Evolutionary conservation across 2,329 filamentous ascomycete species (phyloP).

Genomic region (Cercospora beticola): DNA sequence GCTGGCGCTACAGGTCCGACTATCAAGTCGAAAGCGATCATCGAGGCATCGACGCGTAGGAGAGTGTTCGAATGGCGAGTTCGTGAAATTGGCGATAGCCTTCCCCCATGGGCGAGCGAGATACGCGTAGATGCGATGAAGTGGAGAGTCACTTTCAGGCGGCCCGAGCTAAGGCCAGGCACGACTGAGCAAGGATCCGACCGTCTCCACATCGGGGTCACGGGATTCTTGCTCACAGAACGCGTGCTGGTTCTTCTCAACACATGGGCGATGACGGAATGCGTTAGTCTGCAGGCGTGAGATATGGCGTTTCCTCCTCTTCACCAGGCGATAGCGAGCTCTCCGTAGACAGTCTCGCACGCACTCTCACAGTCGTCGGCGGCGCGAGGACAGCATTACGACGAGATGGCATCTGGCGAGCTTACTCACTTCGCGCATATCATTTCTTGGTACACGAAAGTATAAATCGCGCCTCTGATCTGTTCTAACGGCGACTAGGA

Average conservation of each 20-base stretch:
- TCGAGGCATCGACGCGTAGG: background rate
- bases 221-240: background rate
- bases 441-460: conserved; percentile 22
- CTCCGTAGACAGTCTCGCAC: background rate
- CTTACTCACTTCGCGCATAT: conserved; percentile 9
- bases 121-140: conserved; percentile 7
- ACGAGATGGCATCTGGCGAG: conserved; percentile 4
- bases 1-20: conserved; percentile 2
- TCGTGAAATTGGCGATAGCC: background rate
- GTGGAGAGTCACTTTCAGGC: conserved; percentile 2
- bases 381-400: background rate
- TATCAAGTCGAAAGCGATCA: background rate
- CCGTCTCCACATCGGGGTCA: background rate
- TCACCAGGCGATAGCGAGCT: background rate
- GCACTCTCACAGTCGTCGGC: background rate
- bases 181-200: background rate
- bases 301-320: background rate
- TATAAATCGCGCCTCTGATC: background rate
- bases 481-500: conserved; percentile 16
- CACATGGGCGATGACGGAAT: background rate
- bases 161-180: background rate
- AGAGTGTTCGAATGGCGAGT: background rate
- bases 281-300: background rate
- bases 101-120: background rate
- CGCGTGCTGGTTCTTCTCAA: background rate